Percentiles rank a stretch among this genome's conserved stretches.
Conservation (phyloP, 257 asterid genomes). For the Sherardia arvensis region DNA sequence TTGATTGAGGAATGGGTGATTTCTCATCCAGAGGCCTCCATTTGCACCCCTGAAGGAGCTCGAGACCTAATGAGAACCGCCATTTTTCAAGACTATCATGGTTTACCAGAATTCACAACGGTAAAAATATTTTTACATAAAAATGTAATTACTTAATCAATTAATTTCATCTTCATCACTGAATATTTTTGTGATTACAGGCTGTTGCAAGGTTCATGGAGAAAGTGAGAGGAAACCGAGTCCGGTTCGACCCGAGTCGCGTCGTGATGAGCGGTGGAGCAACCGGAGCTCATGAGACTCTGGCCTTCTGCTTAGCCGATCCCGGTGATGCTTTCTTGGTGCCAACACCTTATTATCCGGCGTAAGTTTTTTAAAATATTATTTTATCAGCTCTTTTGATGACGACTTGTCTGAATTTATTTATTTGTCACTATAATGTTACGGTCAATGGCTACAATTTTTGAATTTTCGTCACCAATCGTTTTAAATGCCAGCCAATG, state of each 20-base stretch:
- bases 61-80: constrained; percentile 35
- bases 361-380: constrained; percentile 38
- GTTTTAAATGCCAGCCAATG: not conserved
- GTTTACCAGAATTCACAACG: constrained; percentile 64
- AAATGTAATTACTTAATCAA: not conserved
- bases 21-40: constrained; percentile 43
- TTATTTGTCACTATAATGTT: not conserved
- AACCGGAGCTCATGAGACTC: constrained; percentile 77
- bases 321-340: constrained; percentile 82
- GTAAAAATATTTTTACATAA: constrained; percentile 19
- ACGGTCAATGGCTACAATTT: not conserved
- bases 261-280: constrained; percentile 91
- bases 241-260: constrained; percentile 58
- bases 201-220: constrained; percentile 93
- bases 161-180: not conserved
- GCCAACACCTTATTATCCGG: constrained; percentile 96
- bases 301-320: constrained; percentile 72
- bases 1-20: constrained; percentile 56
- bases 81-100: constrained; percentile 90
- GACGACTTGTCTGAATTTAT: not conserved
- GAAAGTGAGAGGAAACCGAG: constrained; percentile 72
- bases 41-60: not conserved
- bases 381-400: too few relatives aligned
- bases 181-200: constrained; percentile 16
- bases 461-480: not conserved